phyloP scores from a whole-genome alignment of 139 green algal genomes.

The Tetradesmus lagerheimii region DNA sequence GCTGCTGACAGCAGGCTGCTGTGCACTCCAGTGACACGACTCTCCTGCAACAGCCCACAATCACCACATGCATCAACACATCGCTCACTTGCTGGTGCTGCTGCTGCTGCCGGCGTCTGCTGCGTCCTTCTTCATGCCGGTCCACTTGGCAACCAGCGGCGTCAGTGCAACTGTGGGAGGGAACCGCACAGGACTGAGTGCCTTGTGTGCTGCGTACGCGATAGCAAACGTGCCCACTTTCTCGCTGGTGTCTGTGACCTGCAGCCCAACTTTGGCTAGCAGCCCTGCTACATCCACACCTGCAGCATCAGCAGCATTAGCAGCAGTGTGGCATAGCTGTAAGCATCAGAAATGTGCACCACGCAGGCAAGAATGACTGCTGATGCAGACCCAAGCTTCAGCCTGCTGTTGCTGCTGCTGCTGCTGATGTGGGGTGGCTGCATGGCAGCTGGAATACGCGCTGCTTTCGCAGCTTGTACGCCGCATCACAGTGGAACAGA shows the following conservation, averaged over 20 bases:
- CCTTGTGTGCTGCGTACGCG: constrained; percentile 99
- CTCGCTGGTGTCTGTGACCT: constrained; percentile 81
- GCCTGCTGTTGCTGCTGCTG: too few relatives aligned
- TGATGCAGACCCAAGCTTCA: too few relatives aligned
- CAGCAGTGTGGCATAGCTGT: background rate
- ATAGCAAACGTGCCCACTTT: constrained; percentile 95
- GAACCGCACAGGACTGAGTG: constrained; percentile 97
- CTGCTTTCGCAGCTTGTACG: too few relatives aligned
- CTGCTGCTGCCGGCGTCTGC: background rate
- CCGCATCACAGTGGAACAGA: too few relatives aligned
- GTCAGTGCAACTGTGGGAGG: constrained; percentile 99
- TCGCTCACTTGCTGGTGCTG: constrained; percentile 4
- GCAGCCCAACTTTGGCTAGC: constrained; percentile 85
- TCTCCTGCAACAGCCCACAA: too few relatives aligned
- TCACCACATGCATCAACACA: too few relatives aligned
- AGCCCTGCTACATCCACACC: constrained; percentile 91
- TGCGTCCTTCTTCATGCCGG: constrained; percentile 72
- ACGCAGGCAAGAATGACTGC: too few relatives aligned
- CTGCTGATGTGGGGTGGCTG: too few relatives aligned
- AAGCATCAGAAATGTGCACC: too few relatives aligned
- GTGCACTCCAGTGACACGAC: too few relatives aligned
- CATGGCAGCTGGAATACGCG: too few relatives aligned
- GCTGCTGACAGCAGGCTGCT: too few relatives aligned
- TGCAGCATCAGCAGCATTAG: constrained; percentile 40
- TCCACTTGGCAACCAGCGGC: constrained; percentile 90